Base-by-base conservation (phyloP, 2,329 filamentous ascomycete genomes). In the Ascosphaera pollenicola region DNA sequence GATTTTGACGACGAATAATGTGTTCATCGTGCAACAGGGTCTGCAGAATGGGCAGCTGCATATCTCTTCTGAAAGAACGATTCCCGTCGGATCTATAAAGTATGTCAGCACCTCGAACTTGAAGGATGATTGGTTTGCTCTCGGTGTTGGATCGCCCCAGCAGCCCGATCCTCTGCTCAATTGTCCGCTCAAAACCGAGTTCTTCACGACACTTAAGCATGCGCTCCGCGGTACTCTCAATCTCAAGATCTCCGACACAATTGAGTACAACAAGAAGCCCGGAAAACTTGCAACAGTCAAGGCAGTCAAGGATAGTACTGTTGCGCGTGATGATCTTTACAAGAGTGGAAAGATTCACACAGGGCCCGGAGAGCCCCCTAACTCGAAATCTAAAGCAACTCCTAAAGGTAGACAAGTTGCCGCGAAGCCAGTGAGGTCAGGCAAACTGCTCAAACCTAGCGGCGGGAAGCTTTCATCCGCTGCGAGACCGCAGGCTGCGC, bases 231-330 rank as follows among this genome's bases (percentile, higher is more conserved):
- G 79, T 7, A 75, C 80, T 8, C 70, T 92, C 53, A 83, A 75
- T 53, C 61, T 98, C 37, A 83, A 80, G 58, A 78, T 95, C 44
- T 73, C 65, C n/a, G 77, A 89, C 19, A 69, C 68, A 3, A 85
- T 98, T 48, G 82, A 93, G 54, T 98, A 93, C 58, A 85, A 87
- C 53, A 98, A 95, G 69, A 98, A 98, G 60, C 89, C 89, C 1
- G 82, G 82, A 40, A 98, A 98, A 63, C 70, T 82, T 56, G 79
- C 87, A 40, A 61, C 74, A 4, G 79, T 98, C 52, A 95, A 95
- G 63, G 81, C 81, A 7, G 53, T 92, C 43, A 93, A 92, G 60
- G 89, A 98, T 54, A 75, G 85, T 0, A 70, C 75, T 39, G 69
- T 78, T 39, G 62, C 68, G 3, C 58, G 68, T 39, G 75, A 75